Percentiles rank a stretch among this genome's conserved stretches.
These are phyloP conservation scores for Rhizopus delemar DNA, from an alignment of 371 early-diverging fungal species.

Conservation along the genomic window DNA sequence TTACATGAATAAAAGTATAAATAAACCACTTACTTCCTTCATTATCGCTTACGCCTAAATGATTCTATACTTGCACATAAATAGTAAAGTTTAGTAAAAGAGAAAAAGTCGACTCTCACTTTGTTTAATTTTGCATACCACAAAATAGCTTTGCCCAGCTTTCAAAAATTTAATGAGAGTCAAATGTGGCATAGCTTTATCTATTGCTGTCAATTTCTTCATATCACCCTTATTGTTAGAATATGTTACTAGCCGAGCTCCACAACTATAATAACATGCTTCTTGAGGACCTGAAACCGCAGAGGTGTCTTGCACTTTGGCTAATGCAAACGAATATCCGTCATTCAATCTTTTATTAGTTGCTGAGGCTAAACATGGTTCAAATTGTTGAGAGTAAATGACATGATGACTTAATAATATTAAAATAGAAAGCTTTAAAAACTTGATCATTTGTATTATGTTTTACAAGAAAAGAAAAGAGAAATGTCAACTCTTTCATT, in stretches of 20 bases:
- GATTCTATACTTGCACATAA: conserved; percentile 15
- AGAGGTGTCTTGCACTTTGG: conserved; percentile 6
- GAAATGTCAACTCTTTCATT: no score
- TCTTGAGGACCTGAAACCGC: conserved; percentile 11
- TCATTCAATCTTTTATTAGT: conserved; percentile 12
- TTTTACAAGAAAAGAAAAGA: not conserved
- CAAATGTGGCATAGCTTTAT: conserved; percentile 13
- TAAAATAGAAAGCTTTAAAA: not conserved
- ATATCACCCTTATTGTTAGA: conserved; percentile 17
- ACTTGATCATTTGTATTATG: not conserved
- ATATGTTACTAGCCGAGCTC: conserved; percentile 22
- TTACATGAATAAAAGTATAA: not conserved
- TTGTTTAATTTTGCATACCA: conserved; percentile 9
- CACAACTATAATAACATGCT: conserved; percentile 28
- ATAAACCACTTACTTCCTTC: conserved; percentile 17
- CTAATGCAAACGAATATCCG: conserved; percentile 21
- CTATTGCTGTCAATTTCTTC: conserved; percentile 20
- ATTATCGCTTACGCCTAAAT: conserved; percentile 16
- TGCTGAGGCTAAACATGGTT: conserved; percentile 16
- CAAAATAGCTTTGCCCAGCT: conserved; percentile 16
- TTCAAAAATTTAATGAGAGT: conserved; percentile 11
- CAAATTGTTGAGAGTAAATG: conserved; percentile 6
- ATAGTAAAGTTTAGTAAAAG: not conserved
- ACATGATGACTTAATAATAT: conserved; percentile 11
- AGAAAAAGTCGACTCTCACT: not conserved